phyloP scores from a whole-genome alignment of 1,139 yeast species.

The Hyphopichia fennica region DNA sequence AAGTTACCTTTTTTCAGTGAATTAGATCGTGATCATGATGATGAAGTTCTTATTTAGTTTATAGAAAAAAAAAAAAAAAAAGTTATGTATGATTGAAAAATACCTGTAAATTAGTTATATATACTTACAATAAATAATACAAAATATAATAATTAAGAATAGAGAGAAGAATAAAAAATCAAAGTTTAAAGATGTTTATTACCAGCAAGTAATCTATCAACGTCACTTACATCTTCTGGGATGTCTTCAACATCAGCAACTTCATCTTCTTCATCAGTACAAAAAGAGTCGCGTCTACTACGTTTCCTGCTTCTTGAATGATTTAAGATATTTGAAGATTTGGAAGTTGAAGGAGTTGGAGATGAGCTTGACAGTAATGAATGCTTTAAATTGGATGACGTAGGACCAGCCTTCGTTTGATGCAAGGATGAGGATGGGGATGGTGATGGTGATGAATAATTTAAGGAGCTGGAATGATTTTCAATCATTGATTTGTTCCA shows the following conservation, averaged over 20 bases:
- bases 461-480: too few species aligned
- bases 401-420: slow-evolving; percentile 1
- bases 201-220: background rate
- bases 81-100: background rate
- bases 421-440: background rate
- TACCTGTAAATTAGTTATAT: background rate
- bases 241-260: background rate
- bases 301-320: slow-evolving; percentile 14
- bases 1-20: slow-evolving; percentile 55
- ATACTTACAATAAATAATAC: background rate
- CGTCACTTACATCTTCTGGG: background rate
- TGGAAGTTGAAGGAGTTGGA: background rate
- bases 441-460: background rate
- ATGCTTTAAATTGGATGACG: background rate
- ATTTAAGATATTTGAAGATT: background rate
- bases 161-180: background rate
- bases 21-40: slow-evolving; percentile 30
- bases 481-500: slow-evolving; percentile 29
- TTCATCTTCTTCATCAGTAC: slow-evolving; percentile 14
- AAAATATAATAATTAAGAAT: slow-evolving; percentile 6
- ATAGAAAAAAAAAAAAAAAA: slow-evolving; percentile 3
- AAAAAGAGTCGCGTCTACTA: slow-evolving; percentile 21
- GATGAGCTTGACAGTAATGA: background rate
- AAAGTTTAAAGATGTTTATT: background rate
- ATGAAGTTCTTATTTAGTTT: slow-evolving; percentile 33